A percentile compares a stretch with the other conserved stretches of the same genome.
Conservation (phyloP, 768 basidiomycete genomes). For the Strobilomyces dryophilus region DNA sequence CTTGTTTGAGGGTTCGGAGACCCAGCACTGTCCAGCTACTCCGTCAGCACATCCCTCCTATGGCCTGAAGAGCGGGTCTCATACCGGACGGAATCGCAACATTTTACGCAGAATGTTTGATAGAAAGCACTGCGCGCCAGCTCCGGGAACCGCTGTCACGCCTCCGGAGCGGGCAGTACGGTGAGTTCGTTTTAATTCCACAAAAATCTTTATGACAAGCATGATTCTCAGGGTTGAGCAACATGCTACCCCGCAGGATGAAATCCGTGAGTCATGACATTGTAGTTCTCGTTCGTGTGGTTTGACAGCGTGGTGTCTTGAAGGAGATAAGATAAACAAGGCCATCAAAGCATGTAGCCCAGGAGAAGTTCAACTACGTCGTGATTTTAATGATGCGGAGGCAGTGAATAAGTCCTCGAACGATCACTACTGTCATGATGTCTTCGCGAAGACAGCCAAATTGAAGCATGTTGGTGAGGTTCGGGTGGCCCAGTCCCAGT, state of each 20-base stretch:
- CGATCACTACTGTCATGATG: background rate
- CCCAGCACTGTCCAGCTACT: background rate
- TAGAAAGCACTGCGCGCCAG: background rate
- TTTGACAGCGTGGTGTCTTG: background rate
- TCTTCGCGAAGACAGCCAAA: background rate
- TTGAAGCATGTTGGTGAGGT: background rate
- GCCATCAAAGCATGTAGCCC: background rate
- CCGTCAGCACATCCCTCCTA: too few species aligned
- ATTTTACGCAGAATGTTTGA: background rate
- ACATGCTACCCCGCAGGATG: slow-evolving; percentile 36
- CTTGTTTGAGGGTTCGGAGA: background rate
- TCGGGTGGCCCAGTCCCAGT: background rate
- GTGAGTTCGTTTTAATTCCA: background rate
- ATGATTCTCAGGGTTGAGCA: slow-evolving; percentile 19
- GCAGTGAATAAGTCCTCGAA: background rate
- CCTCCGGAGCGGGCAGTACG: background rate
- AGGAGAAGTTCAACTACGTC: background rate
- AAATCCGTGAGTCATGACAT: slow-evolving; percentile 25
- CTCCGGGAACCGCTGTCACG: background rate
- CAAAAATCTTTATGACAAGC: background rate
- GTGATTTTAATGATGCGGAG: background rate
- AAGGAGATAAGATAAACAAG: background rate
- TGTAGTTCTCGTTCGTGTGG: background rate
- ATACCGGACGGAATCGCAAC: too few species aligned
- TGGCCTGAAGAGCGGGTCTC: too few species aligned